Base-by-base conservation (phyloP, 805 yeast genomes). In the Saturnispora besseyi region DNA sequence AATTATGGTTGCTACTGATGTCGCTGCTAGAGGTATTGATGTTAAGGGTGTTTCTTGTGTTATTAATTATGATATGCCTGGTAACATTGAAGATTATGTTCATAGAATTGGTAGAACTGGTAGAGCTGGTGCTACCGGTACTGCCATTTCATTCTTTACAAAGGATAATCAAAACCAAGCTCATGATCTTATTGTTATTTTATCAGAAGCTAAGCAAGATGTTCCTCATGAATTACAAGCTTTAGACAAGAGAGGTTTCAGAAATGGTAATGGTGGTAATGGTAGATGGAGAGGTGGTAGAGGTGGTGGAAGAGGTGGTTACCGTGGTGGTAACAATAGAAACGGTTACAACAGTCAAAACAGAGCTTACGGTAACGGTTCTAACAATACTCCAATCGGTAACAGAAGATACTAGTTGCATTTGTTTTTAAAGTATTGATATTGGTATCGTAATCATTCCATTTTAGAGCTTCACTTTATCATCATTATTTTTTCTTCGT, bases 21-120 rank as follows among this genome's bases (percentile, higher is more conserved):
- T 93, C 69, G 99, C 99, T 56, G 96, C 99, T 59, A 87, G 99
- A 79, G 99, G 99, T 82, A 89, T 93, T 75, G 99, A 93, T 74
- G 99, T 93, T 71, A 93, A 93, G 77, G 99, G 97, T 69, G 87
- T 93, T 67, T 84, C 90, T 61, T 82, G 75, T 63, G 99, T 93
- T 54, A 78, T 93, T 68, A 93, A 93, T 81, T 88, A 78, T 65
- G 98, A 91, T 70, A 91, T 91, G 90, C 98, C 99, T 65, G 89
- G 87, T 71, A 91, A 91, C 73, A 87, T 90, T 66, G 99, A 93
- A 77, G 98, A 93, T 74, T 91, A 91, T 69, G 97, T 91, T 56
- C 99, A 91, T 71, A 82, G 99, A 75, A 93, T 91, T 65, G 99
- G 99, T 71, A 90, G 97, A 81, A 90, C 99, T 57, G 99, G 99